Evolutionary conservation across 257 asterid genomes (phyloP).

Genomic region (Avicennia marina): DNA sequence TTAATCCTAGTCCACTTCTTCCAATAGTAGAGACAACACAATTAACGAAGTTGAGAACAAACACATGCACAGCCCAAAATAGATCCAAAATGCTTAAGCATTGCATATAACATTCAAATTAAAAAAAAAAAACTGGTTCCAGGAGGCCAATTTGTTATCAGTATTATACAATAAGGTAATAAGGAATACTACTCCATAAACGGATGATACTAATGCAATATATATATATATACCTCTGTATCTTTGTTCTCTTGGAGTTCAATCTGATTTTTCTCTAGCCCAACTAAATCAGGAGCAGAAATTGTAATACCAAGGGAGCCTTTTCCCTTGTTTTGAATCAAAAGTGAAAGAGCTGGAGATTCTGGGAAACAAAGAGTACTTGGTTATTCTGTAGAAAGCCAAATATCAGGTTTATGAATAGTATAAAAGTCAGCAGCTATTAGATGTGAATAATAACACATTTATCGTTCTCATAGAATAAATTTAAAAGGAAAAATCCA

Average conservation of each 20-base stretch:
- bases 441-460: slow-evolving; percentile 4
- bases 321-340: slow-evolving; percentile 76
- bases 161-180: neutral
- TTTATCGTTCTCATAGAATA: slow-evolving; percentile 9
- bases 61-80: no score
- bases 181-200: slow-evolving; percentile 6
- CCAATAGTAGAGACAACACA: no score
- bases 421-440: neutral
- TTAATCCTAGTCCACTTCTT: no score
- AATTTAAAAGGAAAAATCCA: neutral
- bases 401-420: slow-evolving; percentile 7
- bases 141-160: neutral
- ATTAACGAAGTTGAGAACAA: no score
- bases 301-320: slow-evolving; percentile 39
- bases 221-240: slow-evolving; percentile 51
- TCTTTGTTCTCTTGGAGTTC: slow-evolving; percentile 58
- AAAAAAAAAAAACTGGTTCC: neutral
- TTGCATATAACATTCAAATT: neutral
- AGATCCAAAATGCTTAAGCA: no score
- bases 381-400: no score
- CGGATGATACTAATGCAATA: slow-evolving; percentile 1
- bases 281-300: slow-evolving; percentile 60
- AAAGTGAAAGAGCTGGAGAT: slow-evolving; percentile 71
- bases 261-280: slow-evolving; percentile 46
- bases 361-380: slow-evolving; percentile 42